Evolutionary conservation across 225 moss, liverwort and hornwort genomes (phyloP).

Genomic region (Bryoerythrophyllum caledonicum): DNA sequence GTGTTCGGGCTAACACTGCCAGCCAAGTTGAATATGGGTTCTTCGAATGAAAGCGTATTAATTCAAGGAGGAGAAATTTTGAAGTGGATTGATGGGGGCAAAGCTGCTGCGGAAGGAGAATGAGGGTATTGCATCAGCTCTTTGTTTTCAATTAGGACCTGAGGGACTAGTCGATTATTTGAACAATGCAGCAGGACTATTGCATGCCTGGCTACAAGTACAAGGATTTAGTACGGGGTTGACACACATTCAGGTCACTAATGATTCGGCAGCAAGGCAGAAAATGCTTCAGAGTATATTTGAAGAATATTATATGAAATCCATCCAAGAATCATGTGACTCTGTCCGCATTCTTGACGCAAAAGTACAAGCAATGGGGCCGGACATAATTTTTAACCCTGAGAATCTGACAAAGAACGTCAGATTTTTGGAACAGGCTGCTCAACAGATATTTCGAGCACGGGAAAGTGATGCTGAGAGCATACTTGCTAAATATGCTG

Average conservation of each 20-base stretch:
- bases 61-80: constrained; percentile 69
- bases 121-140: constrained; percentile 60
- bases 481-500: constrained; percentile 34
- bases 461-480: constrained; percentile 52
- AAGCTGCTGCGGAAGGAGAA: constrained; percentile 54
- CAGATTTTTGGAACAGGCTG: constrained; percentile 56
- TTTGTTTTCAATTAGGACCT: constrained; percentile 58
- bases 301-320: constrained; percentile 37
- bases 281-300: constrained; percentile 50
- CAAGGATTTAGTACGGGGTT: constrained; percentile 66
- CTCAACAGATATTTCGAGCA: constrained; percentile 60
- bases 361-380: constrained; percentile 13
- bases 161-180: constrained; percentile 60
- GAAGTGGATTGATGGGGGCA: constrained; percentile 41
- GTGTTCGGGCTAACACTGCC: constrained; percentile 60
- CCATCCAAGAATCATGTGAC: constrained; percentile 44
- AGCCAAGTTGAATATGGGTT: constrained; percentile 41
- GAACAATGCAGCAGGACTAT: constrained; percentile 61
- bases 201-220: constrained; percentile 71
- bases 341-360: constrained; percentile 43
- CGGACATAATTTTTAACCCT: constrained; percentile 10
- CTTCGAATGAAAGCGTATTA: constrained; percentile 35
- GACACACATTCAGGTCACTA: too few relatives aligned
- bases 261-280: constrained; percentile 14
- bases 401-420: constrained; percentile 45